Evolutionary conservation across 768 basidiomycete genomes (phyloP), one percentile per base, ranked within the genome.

Genomic region (Mycena galopus): DNA sequence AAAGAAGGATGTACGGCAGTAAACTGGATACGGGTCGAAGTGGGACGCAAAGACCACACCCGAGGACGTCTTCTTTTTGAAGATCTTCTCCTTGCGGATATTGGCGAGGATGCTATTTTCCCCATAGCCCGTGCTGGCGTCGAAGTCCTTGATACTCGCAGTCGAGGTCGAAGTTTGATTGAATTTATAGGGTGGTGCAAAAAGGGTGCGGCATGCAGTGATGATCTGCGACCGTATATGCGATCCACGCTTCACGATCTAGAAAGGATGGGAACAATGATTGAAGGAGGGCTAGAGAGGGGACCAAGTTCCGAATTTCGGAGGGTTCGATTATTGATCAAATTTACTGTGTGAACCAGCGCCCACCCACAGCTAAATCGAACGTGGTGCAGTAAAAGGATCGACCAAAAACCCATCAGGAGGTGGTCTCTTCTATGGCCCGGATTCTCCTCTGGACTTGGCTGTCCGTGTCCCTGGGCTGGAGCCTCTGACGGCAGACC

Each of bases 181-280:
- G 51, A 69, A 44, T 4, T 44, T 44, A 53, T 42, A 55, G 29
- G 62, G 66, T 0, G n/a, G 4, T n/a, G 39, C 57, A 16, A 67
- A 67, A 0, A 57, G n/a, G 19, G 42, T 11, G 0, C 66, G 66
- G 33, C 0, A 33, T 2, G 14, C 32, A 0, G 19, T 21, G 32
- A 67, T 10, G 30, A 59, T 59, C 44, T 67, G 29, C 3, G 42
- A 30, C 0, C 66, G 44, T 0, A 58, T 50, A 4, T 51, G 32
- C 2, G 66, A 67, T 12, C 57, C 66, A 30, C 66, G 66, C 57
- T 50, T 47, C 3, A 44, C 56, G 35, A 67, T 67, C 66, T 67
- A 21, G 21, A 30, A n/a, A n/a, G n/a, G n/a, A n/a, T n/a, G n/a
- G n/a, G n/a, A n/a, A n/a, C n/a, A n/a, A n/a, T n/a, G n/a, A n/a